Conservation (phyloP, 306 rosid species). For the Astragalus membranaceus region DNA sequence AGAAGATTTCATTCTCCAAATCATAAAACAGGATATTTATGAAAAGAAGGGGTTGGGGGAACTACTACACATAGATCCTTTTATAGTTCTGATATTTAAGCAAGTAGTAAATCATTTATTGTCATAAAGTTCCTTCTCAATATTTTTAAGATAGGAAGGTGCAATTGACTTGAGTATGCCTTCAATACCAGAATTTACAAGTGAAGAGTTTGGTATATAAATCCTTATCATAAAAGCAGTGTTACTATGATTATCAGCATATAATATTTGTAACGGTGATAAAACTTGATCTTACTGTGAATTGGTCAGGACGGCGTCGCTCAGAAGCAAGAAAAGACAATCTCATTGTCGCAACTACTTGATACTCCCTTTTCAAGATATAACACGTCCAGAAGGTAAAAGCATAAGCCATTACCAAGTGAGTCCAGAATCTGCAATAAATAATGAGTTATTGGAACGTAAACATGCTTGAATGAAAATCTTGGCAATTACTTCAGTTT, state of each 20-base stretch:
- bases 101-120: background rate
- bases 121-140: background rate
- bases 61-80: background rate
- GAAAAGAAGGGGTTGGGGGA: background rate
- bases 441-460: slow-evolving; percentile 14
- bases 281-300: slow-evolving; percentile 56
- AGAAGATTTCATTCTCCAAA: background rate
- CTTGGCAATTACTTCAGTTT: background rate
- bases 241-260: slow-evolving; percentile 7
- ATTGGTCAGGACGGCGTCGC: slow-evolving; percentile 83
- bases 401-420: slow-evolving; percentile 88
- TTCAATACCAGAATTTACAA: too few relatives aligned
- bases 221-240: background rate
- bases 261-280: background rate
- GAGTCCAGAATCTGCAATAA: slow-evolving; percentile 93
- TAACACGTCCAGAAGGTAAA: slow-evolving; percentile 94
- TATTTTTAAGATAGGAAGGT: background rate
- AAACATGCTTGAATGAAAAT: slow-evolving; percentile 1
- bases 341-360: slow-evolving; percentile 77
- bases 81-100: background rate
- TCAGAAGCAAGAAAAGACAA: slow-evolving; percentile 82
- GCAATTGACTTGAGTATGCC: background rate
- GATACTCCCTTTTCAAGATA: slow-evolving; percentile 76
- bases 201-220: background rate
- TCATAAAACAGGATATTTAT: background rate